A percentile compares a stretch with the other conserved stretches of the same genome.
These are phyloP conservation scores for Globisporangium radiosum DNA, from an alignment of 352 stramenopile genomes.

Conservation along the genomic window DNA sequence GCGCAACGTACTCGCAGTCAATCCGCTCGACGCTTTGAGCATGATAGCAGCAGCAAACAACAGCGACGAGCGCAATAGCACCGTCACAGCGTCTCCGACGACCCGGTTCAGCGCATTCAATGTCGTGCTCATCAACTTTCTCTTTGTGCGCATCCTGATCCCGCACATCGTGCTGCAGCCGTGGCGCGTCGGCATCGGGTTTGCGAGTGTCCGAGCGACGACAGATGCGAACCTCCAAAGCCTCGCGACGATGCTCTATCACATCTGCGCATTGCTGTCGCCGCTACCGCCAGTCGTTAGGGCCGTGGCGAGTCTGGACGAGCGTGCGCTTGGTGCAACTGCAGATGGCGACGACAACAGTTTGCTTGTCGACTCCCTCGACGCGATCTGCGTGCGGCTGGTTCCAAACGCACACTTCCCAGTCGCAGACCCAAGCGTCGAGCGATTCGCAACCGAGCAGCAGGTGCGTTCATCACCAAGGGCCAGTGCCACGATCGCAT, in stretches of 20 bases:
- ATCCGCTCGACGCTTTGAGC: background rate
- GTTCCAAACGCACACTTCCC: constrained; percentile 25
- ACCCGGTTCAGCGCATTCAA: constrained; percentile 24
- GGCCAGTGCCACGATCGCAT: too few relatives aligned
- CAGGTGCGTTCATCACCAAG: constrained; percentile 2
- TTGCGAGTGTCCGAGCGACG: constrained; percentile 16
- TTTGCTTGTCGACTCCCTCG: constrained; percentile 19
- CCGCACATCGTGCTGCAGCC: constrained; percentile 48
- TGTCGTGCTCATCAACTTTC: constrained; percentile 55
- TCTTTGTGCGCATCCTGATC: constrained; percentile 54
- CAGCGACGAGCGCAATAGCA: background rate
- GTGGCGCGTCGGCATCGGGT: constrained; percentile 35
- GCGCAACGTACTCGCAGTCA: constrained; percentile 22
- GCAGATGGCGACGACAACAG: too few relatives aligned
- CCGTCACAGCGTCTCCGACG: background rate
- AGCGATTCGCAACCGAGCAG: constrained; percentile 23
- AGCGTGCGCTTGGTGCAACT: too few relatives aligned
- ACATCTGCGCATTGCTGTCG: constrained; percentile 32
- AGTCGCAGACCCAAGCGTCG: constrained; percentile 15
- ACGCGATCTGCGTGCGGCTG: constrained; percentile 23
- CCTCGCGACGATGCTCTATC: constrained; percentile 49
- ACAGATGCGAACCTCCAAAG: constrained; percentile 31
- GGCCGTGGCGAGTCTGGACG: background rate
- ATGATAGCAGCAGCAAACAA: background rate
- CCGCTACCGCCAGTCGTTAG: constrained; percentile 24